phyloP scores from a whole-genome alignment of 2,329 filamentous ascomycete genomes.

The Pestalotiopsis sp. region DNA sequence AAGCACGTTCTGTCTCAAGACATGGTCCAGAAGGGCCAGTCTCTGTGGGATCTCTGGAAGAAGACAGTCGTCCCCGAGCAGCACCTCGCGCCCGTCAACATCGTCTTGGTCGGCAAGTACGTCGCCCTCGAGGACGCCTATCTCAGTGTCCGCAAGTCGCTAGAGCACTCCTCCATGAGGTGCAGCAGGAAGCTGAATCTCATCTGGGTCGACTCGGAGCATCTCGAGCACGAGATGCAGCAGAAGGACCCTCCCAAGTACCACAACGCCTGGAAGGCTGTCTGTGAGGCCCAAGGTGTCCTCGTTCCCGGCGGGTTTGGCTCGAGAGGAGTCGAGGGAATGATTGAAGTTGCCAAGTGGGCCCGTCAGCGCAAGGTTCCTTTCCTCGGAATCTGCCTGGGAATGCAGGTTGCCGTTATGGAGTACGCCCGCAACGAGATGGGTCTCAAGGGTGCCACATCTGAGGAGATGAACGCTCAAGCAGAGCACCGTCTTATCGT shows the following conservation, averaged over 20 bases:
- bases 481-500: conserved; percentile 75
- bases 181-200: conserved; percentile 80
- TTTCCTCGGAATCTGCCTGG: conserved; percentile 88
- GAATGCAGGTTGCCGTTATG: conserved; percentile 91
- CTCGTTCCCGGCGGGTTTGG: conserved; percentile 78
- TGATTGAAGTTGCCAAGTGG: conserved; percentile 87
- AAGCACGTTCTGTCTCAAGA: conserved; percentile 52
- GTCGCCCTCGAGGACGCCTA: conserved; percentile 84
- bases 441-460: conserved; percentile 58
- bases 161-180: conserved; percentile 91
- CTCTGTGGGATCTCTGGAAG: conserved; percentile 82
- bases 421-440: conserved; percentile 82
- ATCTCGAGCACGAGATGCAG: conserved; percentile 72
- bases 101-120: conserved; percentile 94
- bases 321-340: conserved; percentile 80
- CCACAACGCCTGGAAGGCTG: conserved; percentile 83
- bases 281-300: conserved; percentile 70
- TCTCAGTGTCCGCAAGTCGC: conserved; percentile 78
- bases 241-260: conserved; percentile 69
- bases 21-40: conserved; percentile 63
- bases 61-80: conserved; percentile 68
- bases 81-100: conserved; percentile 70
- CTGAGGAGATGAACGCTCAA: conserved; percentile 56
- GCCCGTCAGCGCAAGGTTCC: conserved; percentile 80
- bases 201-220: conserved; percentile 81